Conservation (phyloP, 139 green algal species). For the Zygnema circumcarinatum region DNA sequence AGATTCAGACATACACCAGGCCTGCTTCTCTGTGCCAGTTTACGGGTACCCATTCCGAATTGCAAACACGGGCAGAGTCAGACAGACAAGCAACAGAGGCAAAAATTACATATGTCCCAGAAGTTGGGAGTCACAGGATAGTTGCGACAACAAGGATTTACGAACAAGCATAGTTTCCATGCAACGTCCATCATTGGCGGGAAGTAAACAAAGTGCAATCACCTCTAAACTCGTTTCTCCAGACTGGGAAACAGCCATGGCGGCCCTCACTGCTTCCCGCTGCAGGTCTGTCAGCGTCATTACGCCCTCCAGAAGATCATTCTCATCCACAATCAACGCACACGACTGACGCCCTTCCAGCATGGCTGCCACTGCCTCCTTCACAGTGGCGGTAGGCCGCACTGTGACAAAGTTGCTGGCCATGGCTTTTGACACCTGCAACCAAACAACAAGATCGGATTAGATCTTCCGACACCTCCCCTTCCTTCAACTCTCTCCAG, state of each 20-base stretch:
- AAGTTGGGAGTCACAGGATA: not conserved
- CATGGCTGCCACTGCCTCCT: slow-evolving; percentile 38
- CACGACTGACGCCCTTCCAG: slow-evolving; percentile 10
- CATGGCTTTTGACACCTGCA: slow-evolving; percentile 40
- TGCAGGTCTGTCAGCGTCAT: slow-evolving; percentile 53
- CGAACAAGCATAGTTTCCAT: no score
- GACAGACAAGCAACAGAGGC: not conserved
- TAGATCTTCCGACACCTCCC: not conserved
- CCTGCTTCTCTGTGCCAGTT: not conserved
- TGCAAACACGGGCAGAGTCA: not conserved
- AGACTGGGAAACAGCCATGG: slow-evolving; percentile 1
- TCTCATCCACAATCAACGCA: slow-evolving; percentile 39
- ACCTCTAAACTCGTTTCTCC: no score
- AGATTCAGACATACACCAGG: slow-evolving; percentile 20
- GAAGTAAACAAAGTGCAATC: no score
- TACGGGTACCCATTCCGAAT: not conserved
- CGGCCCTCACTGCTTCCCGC: slow-evolving; percentile 30
- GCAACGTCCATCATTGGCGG: no score
- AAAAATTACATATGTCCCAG: not conserved
- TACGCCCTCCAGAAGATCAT: slow-evolving; percentile 51
- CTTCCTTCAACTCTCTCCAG: no score
- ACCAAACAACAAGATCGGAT: no score
- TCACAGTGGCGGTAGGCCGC: slow-evolving; percentile 10
- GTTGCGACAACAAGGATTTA: not conserved
- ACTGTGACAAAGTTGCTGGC: slow-evolving; percentile 29